phyloP scores from a whole-genome alignment of 176 grass and related monocot genomes.

The Eragrostis nindensis region DNA sequence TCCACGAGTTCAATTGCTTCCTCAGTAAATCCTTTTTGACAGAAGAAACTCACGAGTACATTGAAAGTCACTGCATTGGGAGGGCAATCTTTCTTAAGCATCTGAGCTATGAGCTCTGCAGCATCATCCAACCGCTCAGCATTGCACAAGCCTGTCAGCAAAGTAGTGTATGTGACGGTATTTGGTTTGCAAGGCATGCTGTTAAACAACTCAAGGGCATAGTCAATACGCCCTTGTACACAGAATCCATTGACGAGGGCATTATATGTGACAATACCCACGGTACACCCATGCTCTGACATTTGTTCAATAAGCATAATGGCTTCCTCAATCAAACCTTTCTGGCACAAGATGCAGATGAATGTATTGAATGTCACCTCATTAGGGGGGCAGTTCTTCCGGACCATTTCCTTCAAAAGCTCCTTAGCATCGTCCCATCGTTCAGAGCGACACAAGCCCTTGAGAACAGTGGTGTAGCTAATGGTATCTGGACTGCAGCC shows the following conservation, averaged over 20 bases:
- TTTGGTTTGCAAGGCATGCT: slow-evolving; percentile 58
- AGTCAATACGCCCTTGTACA: slow-evolving; percentile 53
- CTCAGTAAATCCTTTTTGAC: slow-evolving; percentile 55
- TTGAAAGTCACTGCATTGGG: slow-evolving; percentile 64
- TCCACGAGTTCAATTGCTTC: slow-evolving; percentile 57
- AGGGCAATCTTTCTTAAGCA: slow-evolving; percentile 49
- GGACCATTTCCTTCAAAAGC: slow-evolving; percentile 50
- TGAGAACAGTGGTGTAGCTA: slow-evolving; percentile 60
- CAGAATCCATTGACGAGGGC: slow-evolving; percentile 73
- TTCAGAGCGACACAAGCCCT: slow-evolving; percentile 49
- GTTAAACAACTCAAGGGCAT: slow-evolving; percentile 50
- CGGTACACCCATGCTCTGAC: slow-evolving; percentile 47
- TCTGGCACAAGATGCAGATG: slow-evolving; percentile 62
- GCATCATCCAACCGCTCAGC: slow-evolving; percentile 49
- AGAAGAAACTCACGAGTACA: slow-evolving; percentile 64
- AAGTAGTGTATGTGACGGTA: slow-evolving; percentile 73
- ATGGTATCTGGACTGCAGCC: slow-evolving; percentile 56
- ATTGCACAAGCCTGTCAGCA: slow-evolving; percentile 70
- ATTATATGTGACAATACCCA: slow-evolving; percentile 63
- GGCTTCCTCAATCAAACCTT: slow-evolving; percentile 58
- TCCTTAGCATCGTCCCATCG: slow-evolving; percentile 55
- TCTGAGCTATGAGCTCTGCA: slow-evolving; percentile 51
- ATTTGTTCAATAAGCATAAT: slow-evolving; percentile 54
- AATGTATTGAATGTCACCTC: slow-evolving; percentile 65
- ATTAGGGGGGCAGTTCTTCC: slow-evolving; percentile 49